phyloP scores from a whole-genome alignment of 371 early-diverging fungal species.

The Mucor lusitanicus region DNA sequence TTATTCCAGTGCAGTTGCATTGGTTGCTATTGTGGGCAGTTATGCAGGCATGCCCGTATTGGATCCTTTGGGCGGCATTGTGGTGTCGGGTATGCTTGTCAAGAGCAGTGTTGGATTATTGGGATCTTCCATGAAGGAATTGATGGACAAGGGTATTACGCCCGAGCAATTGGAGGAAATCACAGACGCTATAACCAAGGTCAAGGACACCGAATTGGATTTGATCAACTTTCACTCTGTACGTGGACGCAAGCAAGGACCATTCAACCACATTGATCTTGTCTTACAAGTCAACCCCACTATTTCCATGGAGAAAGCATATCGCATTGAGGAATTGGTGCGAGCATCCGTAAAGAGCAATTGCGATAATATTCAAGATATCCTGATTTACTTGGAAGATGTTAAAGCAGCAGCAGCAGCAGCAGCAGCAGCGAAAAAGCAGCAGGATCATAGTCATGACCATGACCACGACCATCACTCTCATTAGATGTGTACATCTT shows the following conservation, averaged over 20 bases:
- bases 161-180: constrained; percentile 32
- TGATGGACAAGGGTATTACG: constrained; percentile 47
- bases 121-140: constrained; percentile 39
- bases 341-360: constrained; percentile 26
- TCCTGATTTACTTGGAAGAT: constrained; percentile 38
- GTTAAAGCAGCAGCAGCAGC: background rate
- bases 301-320: constrained; percentile 35
- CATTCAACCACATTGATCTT: constrained; percentile 46
- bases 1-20: constrained; percentile 64
- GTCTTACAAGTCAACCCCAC: constrained; percentile 35
- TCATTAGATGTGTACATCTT: constrained; percentile 4
- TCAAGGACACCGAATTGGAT: constrained; percentile 36
- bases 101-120: constrained; percentile 58
- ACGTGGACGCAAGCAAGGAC: constrained; percentile 50
- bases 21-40: constrained; percentile 64
- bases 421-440: background rate
- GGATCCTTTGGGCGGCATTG: constrained; percentile 69
- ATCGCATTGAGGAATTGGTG: constrained; percentile 34
- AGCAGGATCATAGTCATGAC: background rate
- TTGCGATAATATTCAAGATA: constrained; percentile 40
- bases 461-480: background rate
- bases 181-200: constrained; percentile 18
- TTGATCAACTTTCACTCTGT: constrained; percentile 47
- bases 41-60: constrained; percentile 64
- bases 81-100: constrained; percentile 62